Percentiles rank a stretch among this genome's conserved stretches.
Evolutionary conservation across 306 rosid genomes (phyloP).

Genomic region (Castanea crenata): DNA sequence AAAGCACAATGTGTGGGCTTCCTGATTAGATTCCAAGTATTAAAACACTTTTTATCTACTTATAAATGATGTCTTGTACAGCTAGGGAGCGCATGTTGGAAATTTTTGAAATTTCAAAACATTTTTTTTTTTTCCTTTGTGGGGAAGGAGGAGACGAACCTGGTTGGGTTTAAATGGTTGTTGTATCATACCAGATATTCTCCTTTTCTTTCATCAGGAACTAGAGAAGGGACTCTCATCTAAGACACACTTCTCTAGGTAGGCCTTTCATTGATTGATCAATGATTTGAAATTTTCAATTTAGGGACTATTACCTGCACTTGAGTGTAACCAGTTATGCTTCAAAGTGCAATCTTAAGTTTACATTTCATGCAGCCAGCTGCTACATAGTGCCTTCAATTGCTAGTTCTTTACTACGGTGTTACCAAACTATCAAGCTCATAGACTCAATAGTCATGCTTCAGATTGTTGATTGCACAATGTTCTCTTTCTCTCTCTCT

Average conservation of each 20-base stretch:
- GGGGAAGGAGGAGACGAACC: neutral
- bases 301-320: neutral
- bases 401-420: neutral
- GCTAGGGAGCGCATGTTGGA: neutral
- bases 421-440: conserved; percentile 6
- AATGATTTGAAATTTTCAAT: neutral
- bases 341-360: neutral
- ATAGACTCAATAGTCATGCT: neutral
- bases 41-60: too few relatives aligned
- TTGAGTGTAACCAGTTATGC: neutral
- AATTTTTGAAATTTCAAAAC: neutral
- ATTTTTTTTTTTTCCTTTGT: too few relatives aligned
- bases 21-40: too few relatives aligned
- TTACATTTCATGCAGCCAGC: neutral
- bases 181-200: neutral
- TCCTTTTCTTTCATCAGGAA: neutral
- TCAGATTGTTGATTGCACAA: neutral
- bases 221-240: neutral
- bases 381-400: conserved; percentile 6
- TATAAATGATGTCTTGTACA: too few relatives aligned
- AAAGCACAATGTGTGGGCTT: too few relatives aligned
- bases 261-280: neutral
- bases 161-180: neutral
- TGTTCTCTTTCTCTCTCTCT: neutral
- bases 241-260: neutral